phyloP scores from a whole-genome alignment of 495 filamentous ascomycete genomes.

The Rostrohypoxylon terebratum region DNA sequence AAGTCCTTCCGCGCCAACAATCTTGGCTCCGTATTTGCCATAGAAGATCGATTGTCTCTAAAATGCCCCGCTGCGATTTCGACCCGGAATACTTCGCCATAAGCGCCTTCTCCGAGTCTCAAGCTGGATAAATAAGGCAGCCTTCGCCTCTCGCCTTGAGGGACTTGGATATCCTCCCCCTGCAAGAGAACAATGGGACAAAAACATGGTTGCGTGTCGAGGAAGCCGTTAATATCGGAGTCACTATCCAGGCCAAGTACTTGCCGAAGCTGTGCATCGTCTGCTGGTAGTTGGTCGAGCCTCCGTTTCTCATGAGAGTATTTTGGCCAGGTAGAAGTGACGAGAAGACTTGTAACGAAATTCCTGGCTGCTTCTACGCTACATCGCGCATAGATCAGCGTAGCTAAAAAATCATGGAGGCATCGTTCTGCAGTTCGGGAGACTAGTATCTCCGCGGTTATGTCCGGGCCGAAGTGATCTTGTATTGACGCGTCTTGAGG shows the following conservation, averaged over 20 bases:
- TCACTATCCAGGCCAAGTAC: constrained; percentile 40
- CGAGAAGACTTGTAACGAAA: constrained; percentile 46
- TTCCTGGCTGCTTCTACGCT: constrained; percentile 47
- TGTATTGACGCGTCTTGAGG: constrained; percentile 5
- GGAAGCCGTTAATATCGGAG: constrained; percentile 46
- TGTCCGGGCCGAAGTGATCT: constrained; percentile 19
- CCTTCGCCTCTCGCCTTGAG: constrained; percentile 40
- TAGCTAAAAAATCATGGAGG: constrained; percentile 49
- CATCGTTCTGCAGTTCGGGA: constrained; percentile 38
- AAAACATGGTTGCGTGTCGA: constrained; percentile 50
- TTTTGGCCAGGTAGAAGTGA: constrained; percentile 31
- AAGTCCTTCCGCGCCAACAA: constrained; percentile 48
- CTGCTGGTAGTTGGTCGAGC: constrained; percentile 27
- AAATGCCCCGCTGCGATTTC: constrained; percentile 53
- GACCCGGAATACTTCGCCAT: constrained; percentile 51
- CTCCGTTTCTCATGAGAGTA: background rate
- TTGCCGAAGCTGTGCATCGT: constrained; percentile 32
- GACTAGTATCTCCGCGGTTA: constrained; percentile 33
- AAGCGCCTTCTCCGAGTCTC: constrained; percentile 39
- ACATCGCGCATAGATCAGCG: constrained; percentile 48
- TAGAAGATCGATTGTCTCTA: constrained; percentile 27
- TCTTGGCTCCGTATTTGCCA: constrained; percentile 31
- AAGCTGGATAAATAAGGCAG: constrained; percentile 51
- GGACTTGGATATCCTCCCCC: constrained; percentile 42
- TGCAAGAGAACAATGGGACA: constrained; percentile 50